These are phyloP conservation scores for Wickerhamiella lipophila DNA, from an alignment of 805 yeast species.

Conservation along the genomic window DNA sequence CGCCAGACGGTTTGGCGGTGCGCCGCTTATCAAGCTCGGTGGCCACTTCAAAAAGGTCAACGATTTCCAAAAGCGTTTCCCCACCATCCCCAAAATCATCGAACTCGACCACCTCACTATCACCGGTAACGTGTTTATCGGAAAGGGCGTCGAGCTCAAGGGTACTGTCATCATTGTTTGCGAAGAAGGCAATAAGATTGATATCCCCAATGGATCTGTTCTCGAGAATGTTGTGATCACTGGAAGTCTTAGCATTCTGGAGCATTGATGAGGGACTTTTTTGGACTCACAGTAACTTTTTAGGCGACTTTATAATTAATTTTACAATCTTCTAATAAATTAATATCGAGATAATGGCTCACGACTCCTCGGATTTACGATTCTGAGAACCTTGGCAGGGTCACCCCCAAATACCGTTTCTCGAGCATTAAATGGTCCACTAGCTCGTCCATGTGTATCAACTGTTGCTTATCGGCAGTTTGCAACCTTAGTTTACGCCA, in stretches of 20 bases:
- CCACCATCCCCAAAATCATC: slow-evolving; percentile 90
- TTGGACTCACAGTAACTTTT: too few relatives aligned
- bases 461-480: slow-evolving; percentile 29
- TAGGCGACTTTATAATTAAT: neutral
- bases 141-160: slow-evolving; percentile 79
- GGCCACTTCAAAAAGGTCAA: slow-evolving; percentile 93
- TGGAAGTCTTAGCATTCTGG: slow-evolving; percentile 88
- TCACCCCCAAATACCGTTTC: slow-evolving; percentile 57
- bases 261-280: too few relatives aligned
- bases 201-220: slow-evolving; percentile 91
- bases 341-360: too few relatives aligned
- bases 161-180: slow-evolving; percentile 97
- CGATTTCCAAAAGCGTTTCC: slow-evolving; percentile 76
- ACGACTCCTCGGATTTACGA: too few relatives aligned
- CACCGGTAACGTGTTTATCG: slow-evolving; percentile 89
- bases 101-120: slow-evolving; percentile 96
- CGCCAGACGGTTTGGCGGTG: slow-evolving; percentile 76
- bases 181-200: slow-evolving; percentile 91
- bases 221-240: slow-evolving; percentile 95
- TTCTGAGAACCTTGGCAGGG: slow-evolving; percentile 44
- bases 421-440: slow-evolving; percentile 47
- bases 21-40: slow-evolving; percentile 91
- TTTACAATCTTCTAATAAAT: neutral
- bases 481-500: slow-evolving; percentile 53
- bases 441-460: slow-evolving; percentile 59